These are phyloP conservation scores for Mycena leptocephala DNA, from an alignment of 768 basidiomycete species.

Conservation along the genomic window DNA sequence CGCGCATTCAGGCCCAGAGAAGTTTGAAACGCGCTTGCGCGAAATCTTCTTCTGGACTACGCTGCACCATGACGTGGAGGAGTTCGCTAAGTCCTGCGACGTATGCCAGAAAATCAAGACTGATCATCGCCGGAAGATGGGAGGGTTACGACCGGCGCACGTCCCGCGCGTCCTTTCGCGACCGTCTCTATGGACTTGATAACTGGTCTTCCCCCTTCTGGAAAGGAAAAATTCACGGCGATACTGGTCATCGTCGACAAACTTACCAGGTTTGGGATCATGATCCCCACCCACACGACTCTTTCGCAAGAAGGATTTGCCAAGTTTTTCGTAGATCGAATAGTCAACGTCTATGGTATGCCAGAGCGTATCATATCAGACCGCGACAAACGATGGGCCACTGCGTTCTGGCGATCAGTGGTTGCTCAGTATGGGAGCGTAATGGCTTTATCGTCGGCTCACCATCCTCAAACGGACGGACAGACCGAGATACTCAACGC, in stretches of 20 bases:
- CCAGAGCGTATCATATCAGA: slow-evolving; percentile 25
- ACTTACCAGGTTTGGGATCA: slow-evolving; percentile 52
- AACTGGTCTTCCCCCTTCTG: slow-evolving; percentile 31
- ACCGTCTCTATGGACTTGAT: slow-evolving; percentile 23
- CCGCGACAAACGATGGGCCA: slow-evolving; percentile 26
- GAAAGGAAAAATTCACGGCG: too few relatives aligned
- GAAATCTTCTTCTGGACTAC: slow-evolving; percentile 24
- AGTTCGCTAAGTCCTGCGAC: slow-evolving; percentile 7
- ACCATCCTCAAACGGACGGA: slow-evolving; percentile 59
- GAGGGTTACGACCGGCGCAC: slow-evolving; percentile 8
- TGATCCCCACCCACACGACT: slow-evolving; percentile 44
- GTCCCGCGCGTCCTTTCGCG: slow-evolving; percentile 17
- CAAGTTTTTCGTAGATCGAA: slow-evolving; percentile 18
- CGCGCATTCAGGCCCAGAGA: slow-evolving; percentile 2
- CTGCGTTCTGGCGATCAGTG: slow-evolving; percentile 37
- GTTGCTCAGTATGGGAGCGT: slow-evolving; percentile 2
- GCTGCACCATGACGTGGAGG: neutral
- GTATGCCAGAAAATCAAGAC: slow-evolving; percentile 28
- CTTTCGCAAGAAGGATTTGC: slow-evolving; percentile 24
- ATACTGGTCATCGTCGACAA: slow-evolving; percentile 48
- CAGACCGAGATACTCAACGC: slow-evolving; percentile 52
- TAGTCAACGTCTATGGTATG: slow-evolving; percentile 14
- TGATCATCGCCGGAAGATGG: slow-evolving; percentile 18
- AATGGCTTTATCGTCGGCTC: slow-evolving; percentile 42
- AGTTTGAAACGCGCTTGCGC: neutral